phyloP scores from a whole-genome alignment of 148 eudicot genomes.

The Nepenthes gracilis region DNA sequence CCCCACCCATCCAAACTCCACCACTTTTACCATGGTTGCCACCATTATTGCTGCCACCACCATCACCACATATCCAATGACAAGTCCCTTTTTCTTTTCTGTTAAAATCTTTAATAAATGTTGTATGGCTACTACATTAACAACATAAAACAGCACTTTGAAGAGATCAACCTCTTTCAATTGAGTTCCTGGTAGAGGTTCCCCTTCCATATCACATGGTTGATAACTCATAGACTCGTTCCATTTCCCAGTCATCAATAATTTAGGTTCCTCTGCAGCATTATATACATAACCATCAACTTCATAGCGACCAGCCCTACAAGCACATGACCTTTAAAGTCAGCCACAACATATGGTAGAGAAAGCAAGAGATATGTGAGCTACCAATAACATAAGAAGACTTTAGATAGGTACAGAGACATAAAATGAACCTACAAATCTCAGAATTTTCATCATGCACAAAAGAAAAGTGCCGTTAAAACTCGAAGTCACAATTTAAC shows the following conservation, averaged over 20 bases:
- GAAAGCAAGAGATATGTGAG: no score
- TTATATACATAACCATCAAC: constrained; percentile 97
- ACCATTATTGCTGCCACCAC: no score
- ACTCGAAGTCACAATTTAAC: no score
- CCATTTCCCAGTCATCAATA: constrained; percentile 99
- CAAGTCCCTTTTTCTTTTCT: no score
- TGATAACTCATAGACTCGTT: constrained; percentile 86
- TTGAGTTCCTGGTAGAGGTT: constrained; percentile 79
- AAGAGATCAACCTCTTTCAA: constrained; percentile 66
- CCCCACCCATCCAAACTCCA: no score
- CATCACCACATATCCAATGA: no score
- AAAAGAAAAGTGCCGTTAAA: no score
- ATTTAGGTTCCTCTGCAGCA: constrained; percentile 84
- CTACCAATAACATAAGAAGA: not conserved
- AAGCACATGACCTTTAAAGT: constrained; percentile 12
- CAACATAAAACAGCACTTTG: not conserved
- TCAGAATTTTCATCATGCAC: no score
- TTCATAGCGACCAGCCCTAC: constrained; percentile 92
- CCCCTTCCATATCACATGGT: constrained; percentile 92
- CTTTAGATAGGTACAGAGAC: not conserved
- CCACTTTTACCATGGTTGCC: no score
- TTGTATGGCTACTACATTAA: no score
- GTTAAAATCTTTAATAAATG: no score
- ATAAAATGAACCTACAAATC: no score
- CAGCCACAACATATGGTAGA: not conserved